Conservation (phyloP, 2,329 filamentous ascomycete genomes). For the Phialophora tarda region DNA sequence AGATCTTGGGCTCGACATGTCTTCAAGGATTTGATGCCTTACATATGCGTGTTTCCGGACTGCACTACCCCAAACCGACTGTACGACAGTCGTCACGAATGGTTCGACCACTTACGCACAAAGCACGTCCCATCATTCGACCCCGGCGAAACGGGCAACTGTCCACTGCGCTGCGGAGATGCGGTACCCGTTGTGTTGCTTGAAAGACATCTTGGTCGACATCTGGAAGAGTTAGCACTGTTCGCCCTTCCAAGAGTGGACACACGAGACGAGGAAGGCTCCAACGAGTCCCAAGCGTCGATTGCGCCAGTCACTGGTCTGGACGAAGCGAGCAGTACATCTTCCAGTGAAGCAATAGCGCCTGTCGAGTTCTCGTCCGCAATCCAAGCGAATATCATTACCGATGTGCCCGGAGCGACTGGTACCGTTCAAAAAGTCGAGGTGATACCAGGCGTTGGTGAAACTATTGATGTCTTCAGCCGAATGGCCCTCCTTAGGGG, state of each 20-base stretch:
- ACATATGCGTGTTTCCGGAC: constrained; percentile 44
- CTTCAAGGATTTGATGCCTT: constrained; percentile 49
- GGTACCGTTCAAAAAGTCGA: neutral
- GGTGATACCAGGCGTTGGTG: neutral
- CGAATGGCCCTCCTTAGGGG: neutral
- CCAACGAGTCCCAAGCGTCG: constrained; percentile 2
- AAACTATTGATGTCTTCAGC: neutral
- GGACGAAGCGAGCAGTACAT: constrained; percentile 2
- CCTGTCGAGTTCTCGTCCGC: neutral
- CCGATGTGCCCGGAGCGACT: neutral
- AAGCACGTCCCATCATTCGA: neutral
- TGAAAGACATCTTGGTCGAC: constrained; percentile 36
- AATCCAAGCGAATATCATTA: neutral
- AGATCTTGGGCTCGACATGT: constrained; percentile 50
- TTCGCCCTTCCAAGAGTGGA: constrained; percentile 32
- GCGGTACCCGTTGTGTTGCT: neutral
- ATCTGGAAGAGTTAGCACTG: constrained; percentile 40
- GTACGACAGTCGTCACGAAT: constrained; percentile 30
- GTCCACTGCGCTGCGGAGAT: constrained; percentile 15
- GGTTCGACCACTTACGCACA: constrained; percentile 20
- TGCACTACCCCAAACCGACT: constrained; percentile 36
- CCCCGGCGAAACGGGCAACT: neutral
- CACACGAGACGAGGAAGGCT: constrained; percentile 14
- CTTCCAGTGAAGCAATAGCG: neutral
- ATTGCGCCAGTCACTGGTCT: neutral